A percentile compares a stretch with the other conserved stretches of the same genome.
These are phyloP conservation scores for Elsinoe batatas DNA, from an alignment of 2,329 filamentous ascomycete genomes.

Conservation along the genomic window DNA sequence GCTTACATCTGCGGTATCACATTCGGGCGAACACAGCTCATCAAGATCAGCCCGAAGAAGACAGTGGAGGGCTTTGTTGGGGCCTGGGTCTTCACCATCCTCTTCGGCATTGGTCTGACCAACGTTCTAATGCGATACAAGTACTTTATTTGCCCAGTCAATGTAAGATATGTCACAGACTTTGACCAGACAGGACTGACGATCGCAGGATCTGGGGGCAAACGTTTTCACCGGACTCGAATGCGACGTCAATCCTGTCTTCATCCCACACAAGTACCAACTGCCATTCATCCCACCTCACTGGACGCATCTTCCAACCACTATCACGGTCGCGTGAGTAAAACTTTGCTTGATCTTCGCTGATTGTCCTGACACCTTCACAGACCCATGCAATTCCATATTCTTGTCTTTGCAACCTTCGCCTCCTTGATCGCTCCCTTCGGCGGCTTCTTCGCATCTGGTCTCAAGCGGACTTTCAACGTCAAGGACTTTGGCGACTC, in stretches of 20 bases:
- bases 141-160: constrained; percentile 97
- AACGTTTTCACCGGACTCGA: constrained; percentile 85
- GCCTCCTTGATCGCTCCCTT: constrained; percentile 95
- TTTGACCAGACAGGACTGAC: constrained; percentile 15
- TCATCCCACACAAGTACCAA: constrained; percentile 65
- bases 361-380: background rate
- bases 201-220: constrained; percentile 63
- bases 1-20: constrained; percentile 97
- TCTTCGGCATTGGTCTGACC: constrained; percentile 73
- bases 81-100: constrained; percentile 88
- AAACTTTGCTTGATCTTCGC: background rate
- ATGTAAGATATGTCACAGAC: constrained; percentile 39
- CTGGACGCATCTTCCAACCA: constrained; percentile 61
- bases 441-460: constrained; percentile 95
- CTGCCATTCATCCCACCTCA: constrained; percentile 49
- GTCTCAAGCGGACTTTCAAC: constrained; percentile 96
- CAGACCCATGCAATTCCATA: constrained; percentile 80
- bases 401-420: constrained; percentile 81
- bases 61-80: constrained; percentile 96
- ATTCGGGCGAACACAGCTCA: constrained; percentile 90
- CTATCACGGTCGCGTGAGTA: constrained; percentile 55
- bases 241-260: constrained; percentile 86
- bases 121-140: constrained; percentile 81
- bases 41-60: constrained; percentile 98
- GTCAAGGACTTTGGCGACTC: constrained; percentile 99